Base-by-base conservation (phyloP, 2,329 filamentous ascomycete species). In the Cladosporium velox region DNA sequence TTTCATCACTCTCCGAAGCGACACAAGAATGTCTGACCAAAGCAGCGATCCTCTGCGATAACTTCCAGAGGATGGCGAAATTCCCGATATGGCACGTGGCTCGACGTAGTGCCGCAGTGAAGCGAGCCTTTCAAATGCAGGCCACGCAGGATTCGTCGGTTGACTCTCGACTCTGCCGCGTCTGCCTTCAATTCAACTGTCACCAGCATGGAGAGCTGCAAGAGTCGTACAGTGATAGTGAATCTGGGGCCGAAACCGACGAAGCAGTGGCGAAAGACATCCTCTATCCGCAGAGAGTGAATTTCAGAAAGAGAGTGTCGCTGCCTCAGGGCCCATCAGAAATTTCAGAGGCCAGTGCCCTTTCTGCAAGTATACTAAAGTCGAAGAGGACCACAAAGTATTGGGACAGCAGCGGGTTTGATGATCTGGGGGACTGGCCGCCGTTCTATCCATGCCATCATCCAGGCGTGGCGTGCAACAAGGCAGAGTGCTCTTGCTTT, bases 361-460 rank as follows among this genome's bases (percentile, higher is more conserved):
- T 59, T 8, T 34, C n/a, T 34, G 38, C 38, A 1, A n/a, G 55
- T 21, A 44, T 38, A 2, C 30, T 30, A 2, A 60, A 47, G 12
- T 1, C 15, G 3, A 51, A 60, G n/a, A 66, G 60, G 38, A 47
- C 5, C 38, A 52, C 38, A 18, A 59, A 41, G 18, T 64, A 62
- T 24, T 60, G 62, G 59, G 51, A 67, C 30, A 54, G n/a, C 14
- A 44, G 67, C 11, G 69, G 69, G 35, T 74, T 57, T 14, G 55
- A 68, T 70, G 55, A 69, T 61, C 26, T 55, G 61, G 70, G 87
- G 55, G 79, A 83, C 18, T 83, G 87, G 44, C 84, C 86, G 38
- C 80, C 86, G 1, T 85, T 86, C 60, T 85, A 88, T 65, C 88
- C 90, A 3, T 93, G 91, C 72, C 83, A 84, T 61, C 91, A 93